Conservation (phyloP, 768 basidiomycete species). For the Podaxis carcinomalis region DNA sequence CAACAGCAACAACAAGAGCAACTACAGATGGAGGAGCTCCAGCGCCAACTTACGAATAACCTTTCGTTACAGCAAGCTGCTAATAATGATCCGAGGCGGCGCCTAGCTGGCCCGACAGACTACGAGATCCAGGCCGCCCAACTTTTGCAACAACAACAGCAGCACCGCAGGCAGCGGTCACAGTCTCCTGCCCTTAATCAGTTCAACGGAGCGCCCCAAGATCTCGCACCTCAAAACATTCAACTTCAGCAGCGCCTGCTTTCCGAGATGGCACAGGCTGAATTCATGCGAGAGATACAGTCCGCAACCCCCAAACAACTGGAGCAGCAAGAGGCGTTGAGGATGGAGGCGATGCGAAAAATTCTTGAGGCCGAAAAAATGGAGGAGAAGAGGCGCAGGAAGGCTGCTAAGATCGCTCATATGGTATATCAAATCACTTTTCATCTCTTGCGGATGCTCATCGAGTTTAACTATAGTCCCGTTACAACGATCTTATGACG, state of each 20-base stretch:
- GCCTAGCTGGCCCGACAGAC: conserved; percentile 48
- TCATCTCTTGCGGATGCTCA: neutral
- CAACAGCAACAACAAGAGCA: conserved; percentile 45
- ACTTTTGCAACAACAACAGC: conserved; percentile 35
- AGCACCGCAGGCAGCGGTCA: conserved; percentile 46
- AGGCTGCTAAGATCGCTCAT: conserved; percentile 82
- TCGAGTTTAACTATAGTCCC: conserved; percentile 50
- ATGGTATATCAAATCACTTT: conserved; percentile 51
- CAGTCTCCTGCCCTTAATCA: conserved; percentile 35
- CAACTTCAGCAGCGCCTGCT: conserved; percentile 74
- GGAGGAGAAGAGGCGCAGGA: conserved; percentile 79
- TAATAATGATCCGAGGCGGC: conserved; percentile 64
- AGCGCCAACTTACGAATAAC: conserved; percentile 13
- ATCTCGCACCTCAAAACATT: conserved; percentile 52
- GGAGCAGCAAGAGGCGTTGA: conserved; percentile 64
- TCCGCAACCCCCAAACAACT: conserved; percentile 36
- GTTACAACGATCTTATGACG: conserved; percentile 94
- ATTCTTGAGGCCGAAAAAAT: conserved; percentile 87
- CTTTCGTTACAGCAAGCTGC: conserved; percentile 44
- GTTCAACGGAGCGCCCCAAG: conserved; percentile 41
- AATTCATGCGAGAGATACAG: conserved; percentile 62
- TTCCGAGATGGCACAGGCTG: conserved; percentile 71
- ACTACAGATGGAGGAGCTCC: conserved; percentile 12
- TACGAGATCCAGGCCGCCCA: conserved; percentile 33
- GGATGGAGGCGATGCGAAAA: conserved; percentile 79